Evolutionary conservation across 139 green algal species (phyloP).

Genomic region (Closterium sp.): DNA sequence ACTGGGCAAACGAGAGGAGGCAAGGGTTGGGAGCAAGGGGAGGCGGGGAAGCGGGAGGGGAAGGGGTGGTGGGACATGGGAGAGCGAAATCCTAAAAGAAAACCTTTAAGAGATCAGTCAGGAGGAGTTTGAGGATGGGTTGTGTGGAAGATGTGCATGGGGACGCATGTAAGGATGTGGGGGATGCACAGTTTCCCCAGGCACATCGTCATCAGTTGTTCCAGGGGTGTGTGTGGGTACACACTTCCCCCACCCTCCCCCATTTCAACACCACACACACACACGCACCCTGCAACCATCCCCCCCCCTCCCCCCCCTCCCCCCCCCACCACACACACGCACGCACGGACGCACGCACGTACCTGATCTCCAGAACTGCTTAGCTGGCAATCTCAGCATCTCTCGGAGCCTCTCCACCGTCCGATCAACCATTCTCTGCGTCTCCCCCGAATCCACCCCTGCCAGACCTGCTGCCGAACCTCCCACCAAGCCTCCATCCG

Average conservation of each 20-base stretch:
- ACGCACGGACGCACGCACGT: background rate
- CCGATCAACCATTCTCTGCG: background rate
- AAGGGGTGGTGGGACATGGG: background rate
- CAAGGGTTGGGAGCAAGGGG: background rate
- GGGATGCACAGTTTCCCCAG: no score
- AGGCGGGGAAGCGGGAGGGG: background rate
- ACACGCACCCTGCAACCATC: no score
- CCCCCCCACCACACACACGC: background rate
- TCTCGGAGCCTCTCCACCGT: background rate
- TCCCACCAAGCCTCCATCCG: background rate
- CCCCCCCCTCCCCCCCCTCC: background rate
- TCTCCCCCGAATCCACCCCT: background rate
- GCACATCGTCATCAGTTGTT: no score
- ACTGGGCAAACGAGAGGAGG: background rate
- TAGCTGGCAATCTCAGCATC: background rate
- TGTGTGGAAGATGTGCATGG: no score
- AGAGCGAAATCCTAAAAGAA: no score
- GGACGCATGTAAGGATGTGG: no score
- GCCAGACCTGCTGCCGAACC: background rate
- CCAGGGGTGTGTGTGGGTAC: no score
- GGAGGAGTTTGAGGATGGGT: no score
- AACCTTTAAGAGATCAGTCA: no score
- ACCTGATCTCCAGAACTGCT: background rate
- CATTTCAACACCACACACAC: background rate
- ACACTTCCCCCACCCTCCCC: background rate